Evolutionary conservation across 352 stramenopile species (phyloP).

Genomic region (Pythium rishiriense): DNA sequence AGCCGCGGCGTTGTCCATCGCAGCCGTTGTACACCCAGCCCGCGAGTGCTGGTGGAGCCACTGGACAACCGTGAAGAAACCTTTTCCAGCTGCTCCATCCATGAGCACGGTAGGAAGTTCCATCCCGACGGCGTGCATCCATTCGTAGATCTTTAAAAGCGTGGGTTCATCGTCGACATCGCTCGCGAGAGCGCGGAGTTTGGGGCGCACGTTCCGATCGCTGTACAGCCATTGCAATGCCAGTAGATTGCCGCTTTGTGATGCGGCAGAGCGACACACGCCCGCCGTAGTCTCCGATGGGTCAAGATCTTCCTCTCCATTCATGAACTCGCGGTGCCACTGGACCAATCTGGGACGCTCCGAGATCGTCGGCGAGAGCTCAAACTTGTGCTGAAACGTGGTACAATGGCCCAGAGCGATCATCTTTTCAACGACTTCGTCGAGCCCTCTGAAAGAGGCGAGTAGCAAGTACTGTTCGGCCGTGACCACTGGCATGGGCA

Average conservation of each 20-base stretch:
- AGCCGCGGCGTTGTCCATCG: conserved; percentile 41
- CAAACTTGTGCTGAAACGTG: neutral
- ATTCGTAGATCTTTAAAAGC: neutral
- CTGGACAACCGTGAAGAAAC: conserved; percentile 36
- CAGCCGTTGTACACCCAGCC: conserved; percentile 24
- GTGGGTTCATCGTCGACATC: neutral
- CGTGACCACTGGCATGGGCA: neutral
- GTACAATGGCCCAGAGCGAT: neutral
- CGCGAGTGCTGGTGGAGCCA: conserved; percentile 37
- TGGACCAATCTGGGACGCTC: neutral
- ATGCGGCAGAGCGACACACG: neutral
- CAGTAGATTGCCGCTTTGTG: neutral
- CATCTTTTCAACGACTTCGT: neutral
- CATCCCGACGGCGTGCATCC: conserved; percentile 1
- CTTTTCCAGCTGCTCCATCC: neutral
- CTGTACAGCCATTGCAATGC: neutral
- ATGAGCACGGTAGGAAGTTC: neutral
- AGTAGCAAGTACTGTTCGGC: neutral
- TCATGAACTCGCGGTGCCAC: neutral
- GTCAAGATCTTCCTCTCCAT: too few species aligned
- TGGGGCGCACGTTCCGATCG: neutral
- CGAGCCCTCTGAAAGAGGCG: neutral
- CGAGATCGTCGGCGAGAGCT: neutral
- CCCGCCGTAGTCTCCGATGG: too few species aligned
- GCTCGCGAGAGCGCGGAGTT: neutral